Evolutionary conservation across 805 yeast genomes (phyloP).

Genomic region (Maudiozyma turicensis): DNA sequence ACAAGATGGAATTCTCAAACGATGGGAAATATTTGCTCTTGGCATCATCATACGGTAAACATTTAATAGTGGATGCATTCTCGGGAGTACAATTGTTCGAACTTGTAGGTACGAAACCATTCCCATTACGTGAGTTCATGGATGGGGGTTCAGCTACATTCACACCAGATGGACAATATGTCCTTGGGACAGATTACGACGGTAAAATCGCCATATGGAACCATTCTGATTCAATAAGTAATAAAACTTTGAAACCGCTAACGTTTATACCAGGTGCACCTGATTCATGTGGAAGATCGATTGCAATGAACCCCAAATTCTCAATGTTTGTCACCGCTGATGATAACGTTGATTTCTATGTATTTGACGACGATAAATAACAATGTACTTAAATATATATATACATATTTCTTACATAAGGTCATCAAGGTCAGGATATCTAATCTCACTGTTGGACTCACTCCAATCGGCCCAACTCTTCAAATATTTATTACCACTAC

Average conservation of each 20-base stretch:
- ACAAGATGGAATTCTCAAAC: constrained; percentile 68
- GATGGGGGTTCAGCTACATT: constrained; percentile 50
- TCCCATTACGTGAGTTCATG: constrained; percentile 36
- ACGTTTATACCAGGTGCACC: constrained; percentile 25
- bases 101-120: constrained; percentile 39
- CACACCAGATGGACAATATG: constrained; percentile 58
- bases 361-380: constrained; percentile 16
- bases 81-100: constrained; percentile 42
- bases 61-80: constrained; percentile 61
- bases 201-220: constrained; percentile 49
- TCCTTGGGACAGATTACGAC: constrained; percentile 51
- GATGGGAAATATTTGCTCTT: constrained; percentile 58
- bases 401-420: constrained; percentile 13
- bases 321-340: constrained; percentile 32
- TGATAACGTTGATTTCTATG: constrained; percentile 30
- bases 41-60: constrained; percentile 45
- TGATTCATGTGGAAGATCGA: constrained; percentile 32
- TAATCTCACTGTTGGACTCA: constrained; percentile 54
- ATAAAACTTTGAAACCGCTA: constrained; percentile 18
- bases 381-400: background rate
- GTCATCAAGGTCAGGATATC: constrained; percentile 51
- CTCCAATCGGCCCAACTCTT: constrained; percentile 61
- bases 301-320: constrained; percentile 34
- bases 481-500: constrained; percentile 37
- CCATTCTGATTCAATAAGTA: constrained; percentile 25